A percentile compares a stretch with the other conserved stretches of the same genome.
Evolutionary conservation across 169 alveolate species (phyloP).

Genomic region (Plasmodium billcollinsi): DNA sequence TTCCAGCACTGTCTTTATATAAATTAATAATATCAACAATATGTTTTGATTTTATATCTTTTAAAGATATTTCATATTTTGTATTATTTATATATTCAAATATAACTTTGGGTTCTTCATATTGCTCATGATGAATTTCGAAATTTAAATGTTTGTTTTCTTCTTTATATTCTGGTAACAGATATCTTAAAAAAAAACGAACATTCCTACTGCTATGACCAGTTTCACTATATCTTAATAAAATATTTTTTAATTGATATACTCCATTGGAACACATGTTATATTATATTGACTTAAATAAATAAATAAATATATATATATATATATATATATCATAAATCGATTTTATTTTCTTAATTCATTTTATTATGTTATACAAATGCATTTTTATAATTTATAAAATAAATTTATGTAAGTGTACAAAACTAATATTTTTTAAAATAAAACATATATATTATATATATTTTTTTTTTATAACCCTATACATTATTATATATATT

Average conservation of each 20-base stretch:
- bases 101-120: slow-evolving; percentile 85
- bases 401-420: background rate
- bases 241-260: slow-evolving; percentile 84
- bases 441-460: too few species aligned
- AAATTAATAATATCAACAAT: slow-evolving; percentile 84
- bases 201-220: slow-evolving; percentile 88
- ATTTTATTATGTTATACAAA: background rate
- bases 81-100: slow-evolving; percentile 86
- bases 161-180: slow-evolving; percentile 81
- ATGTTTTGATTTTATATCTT: slow-evolving; percentile 88
- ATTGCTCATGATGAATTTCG: slow-evolving; percentile 85
- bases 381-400: background rate
- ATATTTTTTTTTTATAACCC: too few species aligned
- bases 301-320: too few species aligned
- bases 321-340: too few species aligned
- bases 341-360: too few species aligned
- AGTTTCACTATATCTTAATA: slow-evolving; percentile 85
- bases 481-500: too few species aligned
- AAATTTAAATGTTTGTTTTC: slow-evolving; percentile 83
- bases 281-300: background rate
- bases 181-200: slow-evolving; percentile 82
- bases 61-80: slow-evolving; percentile 86
- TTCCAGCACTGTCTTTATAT: slow-evolving; percentile 85
- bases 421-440: too few species aligned
- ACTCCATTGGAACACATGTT: slow-evolving; percentile 84